These are phyloP conservation scores for Nicotiana tabacum DNA, from an alignment of 257 asterid genomes.

Conservation along the genomic window DNA sequence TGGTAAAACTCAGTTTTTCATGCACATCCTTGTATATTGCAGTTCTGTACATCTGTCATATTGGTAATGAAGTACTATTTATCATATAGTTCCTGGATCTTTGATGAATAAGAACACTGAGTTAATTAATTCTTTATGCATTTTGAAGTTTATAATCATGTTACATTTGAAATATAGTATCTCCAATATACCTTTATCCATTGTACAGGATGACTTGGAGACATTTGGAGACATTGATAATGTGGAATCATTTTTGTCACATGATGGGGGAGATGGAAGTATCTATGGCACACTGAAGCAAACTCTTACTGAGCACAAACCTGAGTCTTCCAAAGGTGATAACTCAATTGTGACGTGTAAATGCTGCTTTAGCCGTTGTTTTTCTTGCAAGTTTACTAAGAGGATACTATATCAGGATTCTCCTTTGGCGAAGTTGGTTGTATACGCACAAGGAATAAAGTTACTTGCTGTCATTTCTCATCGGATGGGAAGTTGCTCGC, in stretches of 20 bases:
- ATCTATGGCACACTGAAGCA: conserved; percentile 69
- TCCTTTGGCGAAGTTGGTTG: conserved; percentile 87
- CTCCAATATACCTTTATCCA: conserved; percentile 7
- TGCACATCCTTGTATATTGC: not conserved
- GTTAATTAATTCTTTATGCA: not conserved
- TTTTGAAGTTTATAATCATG: not conserved
- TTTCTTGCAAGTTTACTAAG: not conserved
- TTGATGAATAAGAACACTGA: not conserved
- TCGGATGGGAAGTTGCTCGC: conserved; percentile 95
- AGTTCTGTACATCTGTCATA: not conserved
- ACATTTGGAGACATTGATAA: conserved; percentile 90
- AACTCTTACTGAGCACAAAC: conserved; percentile 51
- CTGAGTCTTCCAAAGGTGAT: conserved; percentile 74
- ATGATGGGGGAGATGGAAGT: conserved; percentile 91
- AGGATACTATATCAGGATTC: conserved; percentile 29
- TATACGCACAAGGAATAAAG: conserved; percentile 81
- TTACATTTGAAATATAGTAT: not conserved
- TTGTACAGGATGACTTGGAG: conserved; percentile 82
- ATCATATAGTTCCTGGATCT: not conserved
- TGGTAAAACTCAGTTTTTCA: conserved; percentile 43
- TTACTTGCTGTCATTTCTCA: conserved; percentile 93
- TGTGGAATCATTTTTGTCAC: conserved; percentile 82
- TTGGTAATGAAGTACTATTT: not conserved
- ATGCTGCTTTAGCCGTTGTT: not conserved
- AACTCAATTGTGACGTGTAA: not conserved